Base-by-base conservation (phyloP, 2,329 filamentous ascomycete species). In the Neonectria coccinea region DNA sequence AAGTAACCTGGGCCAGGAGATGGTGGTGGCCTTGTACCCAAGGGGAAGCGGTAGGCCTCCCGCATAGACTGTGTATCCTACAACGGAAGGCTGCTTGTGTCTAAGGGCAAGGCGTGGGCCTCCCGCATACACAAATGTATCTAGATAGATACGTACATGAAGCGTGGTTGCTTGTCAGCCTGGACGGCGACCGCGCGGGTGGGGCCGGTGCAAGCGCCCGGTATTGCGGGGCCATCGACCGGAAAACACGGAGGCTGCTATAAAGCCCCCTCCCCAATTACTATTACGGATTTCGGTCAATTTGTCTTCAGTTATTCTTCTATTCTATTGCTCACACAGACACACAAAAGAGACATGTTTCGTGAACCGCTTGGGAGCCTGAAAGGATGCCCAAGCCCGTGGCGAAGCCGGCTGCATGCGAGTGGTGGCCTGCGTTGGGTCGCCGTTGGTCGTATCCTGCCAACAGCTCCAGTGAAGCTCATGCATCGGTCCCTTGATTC, bases 331-430 rank as follows among this genome's bases (percentile, higher is more conserved):
- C 27, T 12, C n/a, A 10, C 14, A 22, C 18, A 14, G 4, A 5
- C 4, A 18, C 20, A 18, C n/a, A 25, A 2, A 31, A 33, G 16
- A 12, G 10, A 12, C 16, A 12, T 42, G 4, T 11, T 25, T 44
- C 48, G 33, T 48, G 41, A 48, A 47, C 29, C 50, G 5, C 16
- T 14, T 48, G 31, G 50, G 16, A 55, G 57, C 57, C 57, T 54
- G 7, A 42, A 51, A 33, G 31, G 50, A 33, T 42, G 57, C 50
- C 57, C 57, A 20, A 60, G 16, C 31, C 42, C 39, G 42, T 55
- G 50, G 51, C 51, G 42, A 60, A 36, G 57, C 25, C 39, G 51
- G 57, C 57, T 55, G 57, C 57, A 55, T 60, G 51, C 41, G 3
- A 29, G 52, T 41, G 14, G 50, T 33, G 57, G 16, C 57, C 57